Base-by-base conservation (phyloP, 768 basidiomycete species). In the Cystofilobasidium capitatum region DNA sequence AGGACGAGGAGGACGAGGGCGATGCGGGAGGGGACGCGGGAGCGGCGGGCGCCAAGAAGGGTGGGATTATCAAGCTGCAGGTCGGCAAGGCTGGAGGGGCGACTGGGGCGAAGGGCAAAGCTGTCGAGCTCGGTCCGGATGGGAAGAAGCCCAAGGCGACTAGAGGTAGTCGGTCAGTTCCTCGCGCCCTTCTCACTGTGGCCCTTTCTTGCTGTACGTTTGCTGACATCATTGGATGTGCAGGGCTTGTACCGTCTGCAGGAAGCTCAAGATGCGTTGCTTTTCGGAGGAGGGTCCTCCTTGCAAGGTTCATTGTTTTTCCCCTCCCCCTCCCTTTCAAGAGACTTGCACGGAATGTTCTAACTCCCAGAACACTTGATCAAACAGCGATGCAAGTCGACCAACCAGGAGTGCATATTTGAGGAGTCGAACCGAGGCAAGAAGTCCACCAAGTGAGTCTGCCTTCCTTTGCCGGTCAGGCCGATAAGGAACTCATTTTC, bases 371-470 rank as follows among this genome's bases (percentile, higher is more conserved):
- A 17, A 17, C 55, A 20, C 10, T 13, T 17, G n/a, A 17, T 49
- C 3, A 17, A 40, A 7, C 24, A 69, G 68, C 86, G 91, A 26
- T 96, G 91, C 70, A 72, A 72, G 62, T 65, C 73, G 29, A 74
- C 75, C 1, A 72, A 72, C 2, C 75, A 93, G 73, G 90, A 94
- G 72, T 99, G 96, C 74, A 84, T 96, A 51, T 98, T 99, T 71
- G 92, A 98, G 79, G 94, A 97, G 76, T 91, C 88, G 1, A 93
- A 97, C 75, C 83, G 96, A 58, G 96, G 96, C 47, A 94, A 93
- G 76, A 85, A 89, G 14, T 84, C 88, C 26, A 76, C 75, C 22
- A 72, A 29, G 76, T 76, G 65, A 70, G 72, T 73, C 9, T 7
- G 33, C 16, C 37, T 2, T 42, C 40, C 24, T 22, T 39, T 26